phyloP scores from a whole-genome alignment of 495 filamentous ascomycete species.

The Podospora fimiseda region DNA sequence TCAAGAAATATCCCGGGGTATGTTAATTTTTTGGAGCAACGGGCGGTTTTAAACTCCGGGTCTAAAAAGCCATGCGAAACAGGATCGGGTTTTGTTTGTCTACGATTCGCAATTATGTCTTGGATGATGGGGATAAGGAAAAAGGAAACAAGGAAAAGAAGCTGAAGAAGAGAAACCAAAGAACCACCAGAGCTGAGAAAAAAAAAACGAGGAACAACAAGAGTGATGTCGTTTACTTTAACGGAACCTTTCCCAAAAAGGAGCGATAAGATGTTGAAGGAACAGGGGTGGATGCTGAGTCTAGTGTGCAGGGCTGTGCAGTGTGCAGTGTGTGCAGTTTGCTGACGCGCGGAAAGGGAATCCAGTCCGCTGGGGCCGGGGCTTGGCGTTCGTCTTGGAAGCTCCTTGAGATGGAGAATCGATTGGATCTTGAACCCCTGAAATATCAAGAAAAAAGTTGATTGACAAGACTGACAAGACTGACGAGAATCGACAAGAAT shows the following conservation, averaged over 20 bases:
- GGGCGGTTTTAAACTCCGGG: neutral
- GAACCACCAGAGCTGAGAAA: neutral
- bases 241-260: neutral
- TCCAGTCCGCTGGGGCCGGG: neutral
- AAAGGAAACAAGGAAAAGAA: neutral
- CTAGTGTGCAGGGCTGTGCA: neutral
- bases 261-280: too few species aligned
- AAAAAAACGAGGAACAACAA: conserved; percentile 1
- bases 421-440: conserved; percentile 12
- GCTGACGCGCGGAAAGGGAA: neutral
- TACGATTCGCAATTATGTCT: neutral
- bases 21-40: too few species aligned
- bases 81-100: too few species aligned
- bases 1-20: too few species aligned
- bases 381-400: conserved; percentile 12
- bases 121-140: neutral
- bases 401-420: neutral
- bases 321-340: neutral
- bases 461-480: neutral
- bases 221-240: neutral
- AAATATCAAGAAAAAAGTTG: neutral
- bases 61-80: neutral
- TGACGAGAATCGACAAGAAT: neutral
- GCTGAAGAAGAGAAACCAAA: neutral
- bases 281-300: neutral